phyloP scores from a whole-genome alignment of 2,329 filamentous ascomycete species.

The Ophiosphaerella narmari region DNA sequence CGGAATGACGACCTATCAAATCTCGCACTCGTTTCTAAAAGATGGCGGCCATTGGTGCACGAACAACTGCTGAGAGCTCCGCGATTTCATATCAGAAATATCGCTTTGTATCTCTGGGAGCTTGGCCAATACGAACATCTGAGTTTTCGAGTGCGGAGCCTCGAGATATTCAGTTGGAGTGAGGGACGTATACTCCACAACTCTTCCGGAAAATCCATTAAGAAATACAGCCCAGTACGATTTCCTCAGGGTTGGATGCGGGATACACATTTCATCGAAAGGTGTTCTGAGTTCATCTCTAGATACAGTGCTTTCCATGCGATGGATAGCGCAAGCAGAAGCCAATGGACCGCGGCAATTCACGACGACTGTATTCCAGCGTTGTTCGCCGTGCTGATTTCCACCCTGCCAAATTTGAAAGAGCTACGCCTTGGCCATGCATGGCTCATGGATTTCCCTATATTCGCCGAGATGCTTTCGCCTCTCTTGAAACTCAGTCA shows the following conservation, averaged over 20 bases:
- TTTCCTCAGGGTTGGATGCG: neutral
- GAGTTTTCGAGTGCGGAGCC: constrained; percentile 5
- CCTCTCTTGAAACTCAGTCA: neutral
- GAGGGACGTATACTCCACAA: constrained; percentile 1
- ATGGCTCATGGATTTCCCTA: constrained; percentile 23
- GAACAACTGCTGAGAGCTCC: constrained; percentile 21
- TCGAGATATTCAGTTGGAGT: constrained; percentile 22
- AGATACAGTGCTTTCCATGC: neutral
- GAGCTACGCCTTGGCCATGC: constrained; percentile 11
- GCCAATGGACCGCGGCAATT: constrained; percentile 5
- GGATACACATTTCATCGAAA: neutral
- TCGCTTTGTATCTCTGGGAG: constrained; percentile 19
- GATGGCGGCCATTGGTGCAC: constrained; percentile 16
- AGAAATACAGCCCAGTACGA: neutral
- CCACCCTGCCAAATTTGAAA: constrained; percentile 12
- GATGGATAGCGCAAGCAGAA: neutral
- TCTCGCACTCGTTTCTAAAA: constrained; percentile 18
- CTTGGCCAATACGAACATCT: constrained; percentile 7
- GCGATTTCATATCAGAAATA: constrained; percentile 15
- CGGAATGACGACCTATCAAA: constrained; percentile 16
- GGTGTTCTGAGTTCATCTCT: constrained; percentile 4
- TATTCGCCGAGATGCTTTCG: constrained; percentile 7
- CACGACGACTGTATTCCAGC: constrained; percentile 9
- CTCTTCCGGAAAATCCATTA: neutral
- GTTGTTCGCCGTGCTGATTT: constrained; percentile 12